phyloP scores from a whole-genome alignment of 768 basidiomycete species.

The Mycena pura region DNA sequence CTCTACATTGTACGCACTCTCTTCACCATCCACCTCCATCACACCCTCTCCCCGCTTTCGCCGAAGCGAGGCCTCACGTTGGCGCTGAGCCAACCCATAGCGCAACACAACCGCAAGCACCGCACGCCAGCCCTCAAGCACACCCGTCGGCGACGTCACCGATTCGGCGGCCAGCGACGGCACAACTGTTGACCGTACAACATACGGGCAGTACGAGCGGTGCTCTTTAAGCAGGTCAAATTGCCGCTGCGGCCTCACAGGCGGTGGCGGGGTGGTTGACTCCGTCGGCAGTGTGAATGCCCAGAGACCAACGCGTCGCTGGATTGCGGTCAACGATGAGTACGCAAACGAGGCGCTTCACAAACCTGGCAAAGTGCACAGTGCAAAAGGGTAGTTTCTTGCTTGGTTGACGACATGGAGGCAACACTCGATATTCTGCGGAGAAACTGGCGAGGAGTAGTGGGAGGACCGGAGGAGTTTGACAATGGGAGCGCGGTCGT shows the following conservation, averaged over 20 bases:
- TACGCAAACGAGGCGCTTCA: neutral
- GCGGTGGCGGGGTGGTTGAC: conserved; percentile 24
- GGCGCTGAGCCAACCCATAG: conserved; percentile 67
- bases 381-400: conserved; percentile 62
- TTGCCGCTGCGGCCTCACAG: conserved; percentile 48
- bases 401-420: conserved; percentile 34
- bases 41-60: conserved; percentile 21
- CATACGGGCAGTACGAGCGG: conserved; percentile 86
- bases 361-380: conserved; percentile 64
- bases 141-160: conserved; percentile 24
- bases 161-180: conserved; percentile 58
- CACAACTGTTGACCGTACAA: conserved; percentile 70
- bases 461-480: conserved; percentile 29
- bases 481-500: conserved; percentile 20
- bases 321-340: neutral
- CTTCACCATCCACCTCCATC: conserved; percentile 46
- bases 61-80: conserved; percentile 40
- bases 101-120: conserved; percentile 73
- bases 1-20: conserved; percentile 54
- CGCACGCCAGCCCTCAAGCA: conserved; percentile 82
- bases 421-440: conserved; percentile 17
- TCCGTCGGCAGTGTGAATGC: conserved; percentile 54
- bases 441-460: conserved; percentile 30
- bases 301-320: conserved; percentile 83
- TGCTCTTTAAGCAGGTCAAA: conserved; percentile 85